Conservation (phyloP, 2,329 filamentous ascomycete species). For the Seiridium cupressi region DNA sequence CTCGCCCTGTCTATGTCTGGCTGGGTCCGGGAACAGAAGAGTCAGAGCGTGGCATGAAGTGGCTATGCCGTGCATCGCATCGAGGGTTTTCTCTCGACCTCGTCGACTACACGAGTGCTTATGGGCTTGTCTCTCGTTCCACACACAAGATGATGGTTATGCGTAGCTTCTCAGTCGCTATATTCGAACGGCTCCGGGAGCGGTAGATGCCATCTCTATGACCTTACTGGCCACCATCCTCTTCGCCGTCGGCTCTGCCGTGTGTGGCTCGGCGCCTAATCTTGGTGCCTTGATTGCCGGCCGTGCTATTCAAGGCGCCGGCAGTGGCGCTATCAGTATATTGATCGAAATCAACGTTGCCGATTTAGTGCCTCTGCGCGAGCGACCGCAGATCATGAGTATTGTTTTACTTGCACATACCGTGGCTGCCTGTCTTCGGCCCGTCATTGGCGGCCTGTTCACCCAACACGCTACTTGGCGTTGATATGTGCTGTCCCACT, state of each 20-base stretch:
- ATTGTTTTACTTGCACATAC: slow-evolving; percentile 24
- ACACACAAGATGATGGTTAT: too few species aligned
- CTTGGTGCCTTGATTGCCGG: slow-evolving; percentile 37
- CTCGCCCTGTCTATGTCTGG: too few species aligned
- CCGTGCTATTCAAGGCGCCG: slow-evolving; percentile 39
- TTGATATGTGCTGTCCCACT: too few species aligned
- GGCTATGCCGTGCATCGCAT: too few species aligned
- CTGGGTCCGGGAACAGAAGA: too few species aligned
- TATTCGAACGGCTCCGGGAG: background rate
- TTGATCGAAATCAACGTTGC: slow-evolving; percentile 44
- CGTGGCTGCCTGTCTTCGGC: slow-evolving; percentile 28
- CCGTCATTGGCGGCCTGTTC: slow-evolving; percentile 21
- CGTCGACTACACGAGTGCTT: too few species aligned
- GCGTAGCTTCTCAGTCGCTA: background rate
- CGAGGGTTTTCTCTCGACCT: too few species aligned
- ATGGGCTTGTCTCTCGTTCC: too few species aligned
- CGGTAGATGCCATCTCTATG: background rate
- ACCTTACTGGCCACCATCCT: background rate
- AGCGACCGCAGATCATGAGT: slow-evolving; percentile 37
- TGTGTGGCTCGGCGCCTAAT: background rate
- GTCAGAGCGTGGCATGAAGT: too few species aligned
- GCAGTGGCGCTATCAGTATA: slow-evolving; percentile 23
- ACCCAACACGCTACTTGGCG: slow-evolving; percentile 29
- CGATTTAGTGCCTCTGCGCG: slow-evolving; percentile 44
- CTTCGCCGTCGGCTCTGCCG: background rate